Evolutionary conservation across 768 basidiomycete species (phyloP).

Genomic region (Phlebiopsis gigantea): DNA sequence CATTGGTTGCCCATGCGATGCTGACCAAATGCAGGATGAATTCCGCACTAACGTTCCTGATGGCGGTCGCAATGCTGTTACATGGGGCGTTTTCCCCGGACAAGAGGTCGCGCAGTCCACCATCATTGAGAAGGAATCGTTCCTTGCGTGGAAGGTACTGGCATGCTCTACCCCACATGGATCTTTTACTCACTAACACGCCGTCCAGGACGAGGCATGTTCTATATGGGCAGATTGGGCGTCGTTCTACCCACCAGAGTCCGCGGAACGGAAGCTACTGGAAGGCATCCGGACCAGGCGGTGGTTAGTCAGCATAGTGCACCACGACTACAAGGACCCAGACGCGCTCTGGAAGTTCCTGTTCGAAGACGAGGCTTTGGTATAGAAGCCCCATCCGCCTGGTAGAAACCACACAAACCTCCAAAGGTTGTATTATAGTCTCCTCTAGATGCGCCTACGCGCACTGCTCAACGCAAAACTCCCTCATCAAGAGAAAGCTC

Average conservation of each 20-base stretch:
- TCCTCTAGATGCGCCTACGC: background rate
- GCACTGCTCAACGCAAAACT: background rate
- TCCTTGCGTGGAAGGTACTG: conserved; percentile 93
- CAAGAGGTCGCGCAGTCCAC: conserved; percentile 96
- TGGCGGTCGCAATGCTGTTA: conserved; percentile 87
- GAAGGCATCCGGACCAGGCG: conserved; percentile 63
- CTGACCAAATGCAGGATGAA: conserved; percentile 52
- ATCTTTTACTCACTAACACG: background rate
- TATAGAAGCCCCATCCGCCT: background rate
- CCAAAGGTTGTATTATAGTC: background rate
- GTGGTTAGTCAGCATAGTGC: conserved; percentile 90
- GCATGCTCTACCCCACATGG: background rate
- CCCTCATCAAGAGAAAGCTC: background rate
- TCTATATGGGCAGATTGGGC: conserved; percentile 96
- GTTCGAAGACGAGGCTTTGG: conserved; percentile 31
- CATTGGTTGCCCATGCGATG: background rate
- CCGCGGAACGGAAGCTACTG: conserved; percentile 67
- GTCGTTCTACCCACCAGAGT: conserved; percentile 72
- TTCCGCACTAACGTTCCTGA: conserved; percentile 73
- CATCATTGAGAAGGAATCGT: conserved; percentile 92
- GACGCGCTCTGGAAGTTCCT: conserved; percentile 85
- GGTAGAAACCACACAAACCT: background rate
- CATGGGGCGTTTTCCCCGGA: conserved; percentile 98
- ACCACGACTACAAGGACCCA: conserved; percentile 85
- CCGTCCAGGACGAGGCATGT: conserved; percentile 85